Evolutionary conservation across 1,139 yeast species (phyloP).

Genomic region (Geotrichum cucujoidarum): DNA sequence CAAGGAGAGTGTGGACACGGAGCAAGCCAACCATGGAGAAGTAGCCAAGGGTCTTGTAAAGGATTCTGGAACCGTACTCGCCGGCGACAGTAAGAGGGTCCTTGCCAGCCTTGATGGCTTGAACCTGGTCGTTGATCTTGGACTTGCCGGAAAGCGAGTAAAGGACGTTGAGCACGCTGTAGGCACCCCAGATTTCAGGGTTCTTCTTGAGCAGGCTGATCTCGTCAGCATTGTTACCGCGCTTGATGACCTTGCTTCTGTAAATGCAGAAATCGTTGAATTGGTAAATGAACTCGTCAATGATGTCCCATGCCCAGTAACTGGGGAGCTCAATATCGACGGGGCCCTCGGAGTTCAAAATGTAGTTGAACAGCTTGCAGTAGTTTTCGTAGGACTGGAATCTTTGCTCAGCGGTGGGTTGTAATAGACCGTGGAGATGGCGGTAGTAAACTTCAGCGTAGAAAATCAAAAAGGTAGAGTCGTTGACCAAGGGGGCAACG

Average conservation of each 20-base stretch:
- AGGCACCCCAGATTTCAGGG: slow-evolving; percentile 45
- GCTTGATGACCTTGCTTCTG: slow-evolving; percentile 39
- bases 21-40: slow-evolving; percentile 46
- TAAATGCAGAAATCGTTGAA: slow-evolving; percentile 44
- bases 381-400: slow-evolving; percentile 47
- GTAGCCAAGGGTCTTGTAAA: slow-evolving; percentile 47
- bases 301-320: slow-evolving; percentile 49
- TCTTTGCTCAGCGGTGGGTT: slow-evolving; percentile 44
- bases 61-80: slow-evolving; percentile 41
- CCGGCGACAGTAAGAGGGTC: slow-evolving; percentile 41
- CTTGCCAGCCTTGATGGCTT: slow-evolving; percentile 37
- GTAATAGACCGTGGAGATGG: slow-evolving; percentile 43
- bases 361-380: slow-evolving; percentile 45
- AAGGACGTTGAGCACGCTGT: slow-evolving; percentile 45
- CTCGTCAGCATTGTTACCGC: slow-evolving; percentile 36
- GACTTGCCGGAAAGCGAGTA: slow-evolving; percentile 46
- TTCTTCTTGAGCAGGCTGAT: slow-evolving; percentile 39
- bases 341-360: slow-evolving; percentile 43
- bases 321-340: slow-evolving; percentile 44
- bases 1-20: slow-evolving; percentile 46
- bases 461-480: slow-evolving; percentile 43
- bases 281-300: slow-evolving; percentile 50
- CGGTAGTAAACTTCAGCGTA: slow-evolving; percentile 48
- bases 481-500: slow-evolving; percentile 43
- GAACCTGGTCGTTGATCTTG: slow-evolving; percentile 42